Evolutionary conservation across 129 eudicot genomes (phyloP).

Genomic region (Glebionis coronaria): DNA sequence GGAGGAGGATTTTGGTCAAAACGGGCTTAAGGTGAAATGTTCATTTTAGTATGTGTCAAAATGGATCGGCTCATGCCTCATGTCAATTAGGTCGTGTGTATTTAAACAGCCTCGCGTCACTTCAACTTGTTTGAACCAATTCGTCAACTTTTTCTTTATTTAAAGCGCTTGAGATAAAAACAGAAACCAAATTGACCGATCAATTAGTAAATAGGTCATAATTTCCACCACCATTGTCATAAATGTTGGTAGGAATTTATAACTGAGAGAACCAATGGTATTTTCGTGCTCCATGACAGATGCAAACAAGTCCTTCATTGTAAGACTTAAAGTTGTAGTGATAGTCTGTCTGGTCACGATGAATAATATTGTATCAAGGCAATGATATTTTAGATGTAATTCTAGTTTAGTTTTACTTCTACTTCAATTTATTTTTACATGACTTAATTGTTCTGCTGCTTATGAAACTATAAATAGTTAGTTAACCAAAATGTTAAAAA

Average conservation of each 20-base stretch:
- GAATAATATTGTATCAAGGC: slow-evolving; percentile 10
- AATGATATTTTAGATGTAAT: not conserved
- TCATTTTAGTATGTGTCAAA: too few relatives aligned
- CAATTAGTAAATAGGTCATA: not conserved
- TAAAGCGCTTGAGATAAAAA: not conserved
- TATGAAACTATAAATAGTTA: not conserved
- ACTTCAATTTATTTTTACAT: not conserved
- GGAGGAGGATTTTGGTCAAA: too few relatives aligned
- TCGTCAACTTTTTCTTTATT: too few relatives aligned
- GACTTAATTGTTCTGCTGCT: not conserved
- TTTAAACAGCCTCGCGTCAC: too few relatives aligned
- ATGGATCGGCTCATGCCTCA: too few relatives aligned
- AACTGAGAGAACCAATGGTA: not conserved
- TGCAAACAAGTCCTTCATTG: not conserved
- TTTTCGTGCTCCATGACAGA: not conserved
- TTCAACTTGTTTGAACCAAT: too few relatives aligned
- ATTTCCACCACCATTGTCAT: not conserved
- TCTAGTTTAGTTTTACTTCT: slow-evolving; percentile 3
- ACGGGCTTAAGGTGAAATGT: too few relatives aligned
- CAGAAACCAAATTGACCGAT: not conserved
- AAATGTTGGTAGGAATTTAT: not conserved
- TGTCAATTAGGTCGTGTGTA: too few relatives aligned
- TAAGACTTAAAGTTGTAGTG: not conserved
- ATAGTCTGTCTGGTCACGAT: not conserved
- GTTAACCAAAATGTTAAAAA: slow-evolving; percentile 11